phyloP scores from a whole-genome alignment of 768 basidiomycete genomes.

The Gyrodon lividus region DNA sequence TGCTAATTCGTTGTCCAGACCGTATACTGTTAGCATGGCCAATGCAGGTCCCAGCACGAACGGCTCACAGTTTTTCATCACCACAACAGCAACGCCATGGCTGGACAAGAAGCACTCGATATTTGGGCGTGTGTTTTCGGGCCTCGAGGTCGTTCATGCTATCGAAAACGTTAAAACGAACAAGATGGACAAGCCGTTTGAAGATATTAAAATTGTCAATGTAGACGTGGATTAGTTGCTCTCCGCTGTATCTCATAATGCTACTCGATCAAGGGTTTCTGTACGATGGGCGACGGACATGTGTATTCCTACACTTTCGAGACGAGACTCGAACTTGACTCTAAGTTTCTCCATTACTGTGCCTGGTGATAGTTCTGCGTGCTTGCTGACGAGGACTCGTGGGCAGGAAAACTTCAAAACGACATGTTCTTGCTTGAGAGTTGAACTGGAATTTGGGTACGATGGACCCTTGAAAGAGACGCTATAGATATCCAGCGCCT shows the following conservation, averaged over 20 bases:
- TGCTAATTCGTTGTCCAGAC: slow-evolving; percentile 44
- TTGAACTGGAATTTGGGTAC: background rate
- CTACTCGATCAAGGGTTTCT: slow-evolving; percentile 47
- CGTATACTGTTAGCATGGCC: slow-evolving; percentile 95
- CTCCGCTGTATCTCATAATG: slow-evolving; percentile 34
- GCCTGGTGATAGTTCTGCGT: slow-evolving; percentile 15
- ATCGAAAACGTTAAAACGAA: slow-evolving; percentile 91
- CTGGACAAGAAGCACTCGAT: slow-evolving; percentile 90
- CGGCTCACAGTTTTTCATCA: slow-evolving; percentile 98
- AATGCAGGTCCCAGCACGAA: slow-evolving; percentile 90
- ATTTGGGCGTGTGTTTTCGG: slow-evolving; percentile 85
- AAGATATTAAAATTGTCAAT: slow-evolving; percentile 90
- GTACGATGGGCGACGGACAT: slow-evolving; percentile 31
- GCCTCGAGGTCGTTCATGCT: slow-evolving; percentile 84
- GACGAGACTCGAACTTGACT: slow-evolving; percentile 34
- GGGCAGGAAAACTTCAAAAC: slow-evolving; percentile 63
- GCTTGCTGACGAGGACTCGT: slow-evolving; percentile 15
- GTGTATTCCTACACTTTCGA: slow-evolving; percentile 23
- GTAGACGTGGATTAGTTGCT: slow-evolving; percentile 62
- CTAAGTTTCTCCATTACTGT: slow-evolving; percentile 32
- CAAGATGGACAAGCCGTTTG: slow-evolving; percentile 85
- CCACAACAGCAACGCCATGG: slow-evolving; percentile 92
- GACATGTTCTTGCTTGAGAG: slow-evolving; percentile 27
- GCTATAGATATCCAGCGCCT: slow-evolving; percentile 52
- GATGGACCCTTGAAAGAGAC: slow-evolving; percentile 10